Evolutionary conservation across 805 yeast species (phyloP).

Genomic region (Spathaspora sp.): DNA sequence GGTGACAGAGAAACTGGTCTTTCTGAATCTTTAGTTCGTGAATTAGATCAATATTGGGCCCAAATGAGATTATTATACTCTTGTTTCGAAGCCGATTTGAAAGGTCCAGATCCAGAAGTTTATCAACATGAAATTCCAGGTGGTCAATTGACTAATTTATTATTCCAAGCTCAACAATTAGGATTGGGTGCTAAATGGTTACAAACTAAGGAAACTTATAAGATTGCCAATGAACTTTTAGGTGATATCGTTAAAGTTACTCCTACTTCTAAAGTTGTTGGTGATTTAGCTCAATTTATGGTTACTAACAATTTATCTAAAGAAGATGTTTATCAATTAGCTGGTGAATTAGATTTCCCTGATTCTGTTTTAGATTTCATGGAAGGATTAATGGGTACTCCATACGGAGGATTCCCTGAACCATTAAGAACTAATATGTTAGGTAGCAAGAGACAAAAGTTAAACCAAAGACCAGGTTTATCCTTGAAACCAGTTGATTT

Average conservation of each 20-base stretch:
- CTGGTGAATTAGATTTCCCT: conserved; percentile 94
- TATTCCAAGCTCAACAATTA: conserved; percentile 99
- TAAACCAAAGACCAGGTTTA: conserved; percentile 89
- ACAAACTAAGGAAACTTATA: conserved; percentile 92
- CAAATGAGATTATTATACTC: conserved; percentile 96
- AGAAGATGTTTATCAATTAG: conserved; percentile 84
- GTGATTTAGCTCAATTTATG: conserved; percentile 99
- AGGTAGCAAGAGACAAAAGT: conserved; percentile 87
- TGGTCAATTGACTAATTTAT: conserved; percentile 95
- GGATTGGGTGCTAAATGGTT: conserved; percentile 97
- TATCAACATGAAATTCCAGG: conserved; percentile 99
- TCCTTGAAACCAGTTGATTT: conserved; percentile 83
- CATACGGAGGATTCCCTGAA: conserved; percentile 99
- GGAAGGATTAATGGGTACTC: conserved; percentile 99
- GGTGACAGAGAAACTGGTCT: conserved; percentile 79
- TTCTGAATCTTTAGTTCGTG: conserved; percentile 64
- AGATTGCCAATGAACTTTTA: conserved; percentile 81
- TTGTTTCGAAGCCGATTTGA: conserved; percentile 96
- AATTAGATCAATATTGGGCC: conserved; percentile 94
- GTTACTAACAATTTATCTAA: conserved; percentile 86
- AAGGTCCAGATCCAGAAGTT: conserved; percentile 99
- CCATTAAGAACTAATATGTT: conserved; percentile 91
- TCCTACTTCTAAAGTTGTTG: conserved; percentile 99
- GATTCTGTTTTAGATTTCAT: conserved; percentile 97
- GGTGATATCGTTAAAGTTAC: conserved; percentile 99